Percentiles rank a stretch among this genome's conserved stretches.
phyloP scores from a whole-genome alignment of 2,329 filamentous ascomycete species.

The Diaporthe caulivora region DNA sequence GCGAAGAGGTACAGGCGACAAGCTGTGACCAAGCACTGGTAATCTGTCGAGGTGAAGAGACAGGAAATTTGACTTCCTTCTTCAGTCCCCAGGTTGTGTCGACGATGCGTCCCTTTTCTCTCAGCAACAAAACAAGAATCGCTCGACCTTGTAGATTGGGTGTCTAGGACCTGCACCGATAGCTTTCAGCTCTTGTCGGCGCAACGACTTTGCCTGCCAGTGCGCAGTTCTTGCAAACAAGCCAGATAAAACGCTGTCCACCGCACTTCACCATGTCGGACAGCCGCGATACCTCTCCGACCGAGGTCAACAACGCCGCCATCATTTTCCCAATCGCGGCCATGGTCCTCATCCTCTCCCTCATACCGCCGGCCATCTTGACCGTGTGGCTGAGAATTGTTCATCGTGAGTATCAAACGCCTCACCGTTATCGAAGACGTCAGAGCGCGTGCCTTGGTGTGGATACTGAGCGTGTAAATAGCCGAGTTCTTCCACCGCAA shows the following conservation, averaged over 20 bases:
- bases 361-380: background rate
- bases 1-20: background rate
- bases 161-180: background rate
- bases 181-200: background rate
- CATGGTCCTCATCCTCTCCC: background rate
- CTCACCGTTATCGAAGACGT: background rate
- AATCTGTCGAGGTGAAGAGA: background rate
- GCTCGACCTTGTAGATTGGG: background rate
- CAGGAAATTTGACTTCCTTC: background rate
- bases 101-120: background rate
- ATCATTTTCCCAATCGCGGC: background rate
- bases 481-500: background rate
- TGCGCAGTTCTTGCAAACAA: too few relatives aligned
- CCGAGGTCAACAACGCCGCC: background rate
- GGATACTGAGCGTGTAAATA: background rate
- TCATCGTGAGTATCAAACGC: background rate
- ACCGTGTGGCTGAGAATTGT: background rate
- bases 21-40: background rate
- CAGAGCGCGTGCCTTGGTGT: background rate
- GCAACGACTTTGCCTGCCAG: background rate
- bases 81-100: background rate
- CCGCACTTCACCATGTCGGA: background rate
- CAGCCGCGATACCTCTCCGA: background rate
- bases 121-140: background rate
- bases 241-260: background rate